phyloP scores from a whole-genome alignment of 805 yeast genomes.

The Nakazawaea ambrosiae region DNA sequence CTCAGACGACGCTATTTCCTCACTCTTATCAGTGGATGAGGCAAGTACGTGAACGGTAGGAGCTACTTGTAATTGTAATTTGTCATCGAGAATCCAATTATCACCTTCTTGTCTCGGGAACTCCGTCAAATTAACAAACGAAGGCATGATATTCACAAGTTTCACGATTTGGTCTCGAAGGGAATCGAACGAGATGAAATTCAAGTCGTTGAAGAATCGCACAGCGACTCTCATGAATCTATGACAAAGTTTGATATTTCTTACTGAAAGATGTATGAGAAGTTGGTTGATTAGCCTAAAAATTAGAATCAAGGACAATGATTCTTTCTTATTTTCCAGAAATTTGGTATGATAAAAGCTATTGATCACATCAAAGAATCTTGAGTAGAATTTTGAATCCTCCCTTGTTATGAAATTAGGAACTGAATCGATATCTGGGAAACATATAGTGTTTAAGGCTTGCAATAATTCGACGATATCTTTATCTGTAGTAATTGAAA shows the following conservation, averaged over 20 bases:
- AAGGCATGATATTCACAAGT: slow-evolving; percentile 38
- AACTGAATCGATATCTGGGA: slow-evolving; percentile 15
- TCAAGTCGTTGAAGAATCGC: slow-evolving; percentile 25
- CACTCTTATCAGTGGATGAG: too few relatives aligned
- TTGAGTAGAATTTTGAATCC: too few relatives aligned
- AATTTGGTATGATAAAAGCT: slow-evolving; percentile 5
- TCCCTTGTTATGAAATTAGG: background rate
- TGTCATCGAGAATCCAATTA: slow-evolving; percentile 16
- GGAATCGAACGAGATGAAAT: slow-evolving; percentile 32
- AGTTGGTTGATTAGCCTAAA: slow-evolving; percentile 40
- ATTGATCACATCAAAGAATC: background rate
- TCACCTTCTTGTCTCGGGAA: slow-evolving; percentile 23
- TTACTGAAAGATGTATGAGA: slow-evolving; percentile 33
- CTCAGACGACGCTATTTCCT: too few relatives aligned
- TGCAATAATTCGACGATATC: slow-evolving; percentile 16
- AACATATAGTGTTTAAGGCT: slow-evolving; percentile 14
- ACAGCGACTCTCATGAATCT: slow-evolving; percentile 32
- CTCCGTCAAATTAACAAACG: slow-evolving; percentile 24
- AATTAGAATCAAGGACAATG: slow-evolving; percentile 20
- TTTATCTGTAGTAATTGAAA: slow-evolving; percentile 14
- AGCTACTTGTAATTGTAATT: slow-evolving; percentile 1
- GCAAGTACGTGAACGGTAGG: too few relatives aligned
- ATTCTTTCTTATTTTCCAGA: slow-evolving; percentile 16
- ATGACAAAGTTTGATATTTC: slow-evolving; percentile 30
- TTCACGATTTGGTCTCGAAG: slow-evolving; percentile 36